Percentiles rank a stretch among this genome's conserved stretches.
These are phyloP conservation scores for Conticribra weissflogii DNA, from an alignment of 108 stramenopile genomes.

Conservation along the genomic window DNA sequence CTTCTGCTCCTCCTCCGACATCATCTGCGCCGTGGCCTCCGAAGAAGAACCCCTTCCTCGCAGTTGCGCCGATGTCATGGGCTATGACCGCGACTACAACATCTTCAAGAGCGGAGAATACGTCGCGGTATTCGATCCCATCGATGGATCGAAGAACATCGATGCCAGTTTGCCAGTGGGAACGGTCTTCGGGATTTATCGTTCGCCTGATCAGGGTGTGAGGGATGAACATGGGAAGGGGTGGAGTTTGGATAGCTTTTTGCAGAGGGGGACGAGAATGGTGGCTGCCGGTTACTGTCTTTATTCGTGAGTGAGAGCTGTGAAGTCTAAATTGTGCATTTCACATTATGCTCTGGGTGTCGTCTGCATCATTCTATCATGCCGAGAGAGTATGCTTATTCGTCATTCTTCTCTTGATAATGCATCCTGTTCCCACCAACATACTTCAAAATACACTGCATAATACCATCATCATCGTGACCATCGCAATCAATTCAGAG, in stretches of 20 bases:
- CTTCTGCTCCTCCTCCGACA: constrained; percentile 75
- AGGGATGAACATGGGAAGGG: constrained; percentile 37
- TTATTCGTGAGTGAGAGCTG: constrained; percentile 74
- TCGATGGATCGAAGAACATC: constrained; percentile 94
- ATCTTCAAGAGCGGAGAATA: constrained; percentile 69
- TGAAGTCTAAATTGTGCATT: not conserved
- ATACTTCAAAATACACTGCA: not conserved
- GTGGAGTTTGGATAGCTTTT: constrained; percentile 62
- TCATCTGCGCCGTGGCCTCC: constrained; percentile 76
- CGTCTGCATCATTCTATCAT: not conserved
- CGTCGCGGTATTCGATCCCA: constrained; percentile 99
- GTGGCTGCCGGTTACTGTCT: constrained; percentile 97
- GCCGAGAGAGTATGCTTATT: not conserved
- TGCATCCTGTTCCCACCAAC: not conserved
- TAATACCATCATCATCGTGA: too few species aligned
- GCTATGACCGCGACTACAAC: constrained; percentile 31
- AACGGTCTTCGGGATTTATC: constrained; percentile 97
- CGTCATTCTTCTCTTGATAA: not conserved
- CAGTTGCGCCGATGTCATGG: constrained; percentile 85
- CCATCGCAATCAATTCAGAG: too few species aligned
- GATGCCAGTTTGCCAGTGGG: constrained; percentile 97
- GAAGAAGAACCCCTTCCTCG: constrained; percentile 84
- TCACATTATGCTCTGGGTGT: constrained; percentile 17
- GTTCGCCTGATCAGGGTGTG: constrained; percentile 59
- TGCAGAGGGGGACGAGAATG: constrained; percentile 86